A percentile compares a stretch with the other conserved stretches of the same genome.
Conservation (phyloP, 176 grass and related monocot species). For the Miscanthus lutarioriparius region DNA sequence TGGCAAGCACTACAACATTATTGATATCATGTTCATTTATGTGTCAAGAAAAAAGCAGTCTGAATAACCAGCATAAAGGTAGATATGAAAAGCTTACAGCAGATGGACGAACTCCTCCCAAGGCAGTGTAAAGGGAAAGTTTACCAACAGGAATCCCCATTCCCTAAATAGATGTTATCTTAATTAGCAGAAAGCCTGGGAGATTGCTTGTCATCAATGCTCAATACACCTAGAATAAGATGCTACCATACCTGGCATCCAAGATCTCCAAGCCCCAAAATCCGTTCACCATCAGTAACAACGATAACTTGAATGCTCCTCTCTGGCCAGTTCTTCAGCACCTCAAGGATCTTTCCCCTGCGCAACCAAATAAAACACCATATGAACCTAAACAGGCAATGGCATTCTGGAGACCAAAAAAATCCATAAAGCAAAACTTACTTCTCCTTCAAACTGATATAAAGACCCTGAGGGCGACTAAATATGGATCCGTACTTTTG, state of each 20-base stretch:
- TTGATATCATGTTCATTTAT: slow-evolving; percentile 31
- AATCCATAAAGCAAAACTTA: slow-evolving; percentile 32
- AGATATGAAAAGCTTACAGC: slow-evolving; percentile 56
- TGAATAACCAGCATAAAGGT: slow-evolving; percentile 10
- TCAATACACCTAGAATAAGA: slow-evolving; percentile 18
- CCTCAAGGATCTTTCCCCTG: slow-evolving; percentile 89
- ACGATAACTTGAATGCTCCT: slow-evolving; percentile 97
- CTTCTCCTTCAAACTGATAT: slow-evolving; percentile 95
- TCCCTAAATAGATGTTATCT: slow-evolving; percentile 58
- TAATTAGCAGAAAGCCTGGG: slow-evolving; percentile 27
- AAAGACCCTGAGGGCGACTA: slow-evolving; percentile 77
- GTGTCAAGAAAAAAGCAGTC: slow-evolving; percentile 9
- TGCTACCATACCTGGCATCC: slow-evolving; percentile 84
- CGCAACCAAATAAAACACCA: slow-evolving; percentile 25
- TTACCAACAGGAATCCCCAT: slow-evolving; percentile 99
- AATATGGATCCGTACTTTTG: slow-evolving; percentile 95
- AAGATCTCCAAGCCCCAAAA: slow-evolving; percentile 96
- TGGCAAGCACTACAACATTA: slow-evolving; percentile 82
- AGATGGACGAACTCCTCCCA: slow-evolving; percentile 96
- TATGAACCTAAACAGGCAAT: slow-evolving; percentile 18
- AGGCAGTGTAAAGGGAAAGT: slow-evolving; percentile 91
- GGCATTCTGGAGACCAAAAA: background rate
- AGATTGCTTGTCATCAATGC: background rate
- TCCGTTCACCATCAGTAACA: slow-evolving; percentile 91
- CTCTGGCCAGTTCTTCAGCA: slow-evolving; percentile 95